These are phyloP conservation scores for Ligustrum vulgare DNA, from an alignment of 257 asterid species.

Conservation along the genomic window DNA sequence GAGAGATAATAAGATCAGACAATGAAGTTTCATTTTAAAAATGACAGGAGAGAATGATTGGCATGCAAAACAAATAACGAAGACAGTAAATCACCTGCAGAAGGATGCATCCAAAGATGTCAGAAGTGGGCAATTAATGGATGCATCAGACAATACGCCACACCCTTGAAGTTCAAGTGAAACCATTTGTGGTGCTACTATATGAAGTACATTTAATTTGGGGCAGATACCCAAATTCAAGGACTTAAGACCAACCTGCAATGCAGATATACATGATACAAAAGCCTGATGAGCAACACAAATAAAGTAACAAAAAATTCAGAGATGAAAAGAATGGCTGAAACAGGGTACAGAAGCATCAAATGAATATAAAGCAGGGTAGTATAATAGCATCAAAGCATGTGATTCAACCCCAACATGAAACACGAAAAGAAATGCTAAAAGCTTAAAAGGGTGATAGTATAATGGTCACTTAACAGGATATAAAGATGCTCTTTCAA, in stretches of 20 bases:
- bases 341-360: not conserved
- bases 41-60: not conserved
- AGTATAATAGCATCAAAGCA: not conserved
- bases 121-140: constrained; percentile 74
- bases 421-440: not conserved
- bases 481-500: constrained; percentile 79
- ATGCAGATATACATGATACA: constrained; percentile 3
- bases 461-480: constrained; percentile 62
- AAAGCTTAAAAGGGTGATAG: not conserved
- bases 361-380: constrained; percentile 4
- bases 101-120: constrained; percentile 97
- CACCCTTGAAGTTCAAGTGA: constrained; percentile 97
- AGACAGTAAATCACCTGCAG: constrained; percentile 60
- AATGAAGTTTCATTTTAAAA: constrained; percentile 2
- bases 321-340: not conserved
- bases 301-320: not conserved
- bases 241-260: constrained; percentile 90
- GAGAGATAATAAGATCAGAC: not conserved
- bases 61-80: not conserved
- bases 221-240: constrained; percentile 98
- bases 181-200: constrained; percentile 85
- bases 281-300: not conserved
- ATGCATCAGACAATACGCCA: constrained; percentile 85
- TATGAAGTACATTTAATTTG: constrained; percentile 65
- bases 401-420: not conserved